Base-by-base conservation (phyloP, 129 eudicot genomes). In the Centrapalus pauciflorus region DNA sequence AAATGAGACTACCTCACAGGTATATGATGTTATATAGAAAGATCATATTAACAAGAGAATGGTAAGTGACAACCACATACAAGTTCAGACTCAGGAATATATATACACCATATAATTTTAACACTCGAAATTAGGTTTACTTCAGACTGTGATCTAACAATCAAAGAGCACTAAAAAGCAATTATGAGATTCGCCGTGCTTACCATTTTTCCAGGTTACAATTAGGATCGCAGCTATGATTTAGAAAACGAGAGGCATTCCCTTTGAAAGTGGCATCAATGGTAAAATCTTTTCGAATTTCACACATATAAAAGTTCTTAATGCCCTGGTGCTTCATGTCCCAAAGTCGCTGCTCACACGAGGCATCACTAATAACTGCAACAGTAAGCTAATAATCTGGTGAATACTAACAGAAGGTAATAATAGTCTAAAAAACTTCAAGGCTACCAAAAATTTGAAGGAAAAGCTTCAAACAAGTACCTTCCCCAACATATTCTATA, bases 221-320 rank as follows among this genome's bases (percentile, higher is more conserved):
- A 69, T 92, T 92, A 46, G 97, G 97, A 72, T 84, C 88, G 65
- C 97, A 90, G 67, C 97, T 90, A 77, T 92, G 98, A 62, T 92
- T 92, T 60, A 92, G 73, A 77, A 92, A 92, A 48, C 98, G 84
- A 17, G 98, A 92, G 16, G 77, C 25, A 28, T 92, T 92, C 20
- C 98, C 98, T 72, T 88, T 88, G 75, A 81, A 83, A 58, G 96
- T 88, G 14, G 98, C 96, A 83, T 92, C 98, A 27, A 92, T 92
- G 0, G 89, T 90, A 57, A 92, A 88, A 67, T 92, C 80, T 72
- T 85, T 92, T 38, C 89, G 82, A 29, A 92, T 72, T 75, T 92
- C 96, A 75, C 96, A 92, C 87, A 92, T 81, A 66, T 92, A 92
- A 29, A 92, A 92, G 69, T 92, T 92, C 61, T 64, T 66, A 20